These are phyloP conservation scores for Ceratopteris richardii DNA, from an alignment of 75 land plant genomes.

Conservation along the genomic window DNA sequence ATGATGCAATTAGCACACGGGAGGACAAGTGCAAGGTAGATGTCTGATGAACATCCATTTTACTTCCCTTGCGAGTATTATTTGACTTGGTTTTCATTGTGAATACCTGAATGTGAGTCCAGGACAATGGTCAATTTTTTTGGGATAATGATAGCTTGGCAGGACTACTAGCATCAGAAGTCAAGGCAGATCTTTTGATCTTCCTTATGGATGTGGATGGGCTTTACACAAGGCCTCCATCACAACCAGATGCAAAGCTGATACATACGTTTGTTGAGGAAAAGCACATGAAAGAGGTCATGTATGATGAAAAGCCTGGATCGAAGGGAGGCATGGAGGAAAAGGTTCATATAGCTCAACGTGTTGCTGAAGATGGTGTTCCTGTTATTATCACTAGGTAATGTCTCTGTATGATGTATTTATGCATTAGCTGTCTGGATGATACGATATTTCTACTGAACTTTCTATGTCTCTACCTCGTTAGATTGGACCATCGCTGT, in stretches of 20 bases:
- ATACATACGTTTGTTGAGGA: not conserved
- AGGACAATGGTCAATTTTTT: not conserved
- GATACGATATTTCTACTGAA: too few species aligned
- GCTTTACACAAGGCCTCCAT: conserved; percentile 2
- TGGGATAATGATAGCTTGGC: conserved; percentile 12
- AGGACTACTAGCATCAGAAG: conserved; percentile 2
- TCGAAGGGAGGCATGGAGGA: conserved; percentile 1
- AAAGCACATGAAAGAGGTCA: not conserved
- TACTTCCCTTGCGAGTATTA: too few species aligned
- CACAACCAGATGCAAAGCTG: not conserved
- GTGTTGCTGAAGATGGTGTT: not conserved
- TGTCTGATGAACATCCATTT: not conserved
- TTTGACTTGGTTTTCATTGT: not conserved
- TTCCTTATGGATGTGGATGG: conserved; percentile 10
- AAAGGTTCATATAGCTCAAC: not conserved
- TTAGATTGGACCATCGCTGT: too few species aligned
- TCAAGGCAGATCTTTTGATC: conserved; percentile 10
- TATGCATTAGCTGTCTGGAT: too few species aligned
- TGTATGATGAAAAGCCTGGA: not conserved
- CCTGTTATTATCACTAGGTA: conserved; percentile 4
- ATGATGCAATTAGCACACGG: conserved; percentile 6
- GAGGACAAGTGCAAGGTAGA: not conserved
- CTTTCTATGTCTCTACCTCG: too few species aligned
- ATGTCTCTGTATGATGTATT: too few species aligned
- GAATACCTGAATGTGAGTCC: not conserved